Evolutionary conservation across 331 rosid species (phyloP).

Genomic region (Prunus yedoensis): DNA sequence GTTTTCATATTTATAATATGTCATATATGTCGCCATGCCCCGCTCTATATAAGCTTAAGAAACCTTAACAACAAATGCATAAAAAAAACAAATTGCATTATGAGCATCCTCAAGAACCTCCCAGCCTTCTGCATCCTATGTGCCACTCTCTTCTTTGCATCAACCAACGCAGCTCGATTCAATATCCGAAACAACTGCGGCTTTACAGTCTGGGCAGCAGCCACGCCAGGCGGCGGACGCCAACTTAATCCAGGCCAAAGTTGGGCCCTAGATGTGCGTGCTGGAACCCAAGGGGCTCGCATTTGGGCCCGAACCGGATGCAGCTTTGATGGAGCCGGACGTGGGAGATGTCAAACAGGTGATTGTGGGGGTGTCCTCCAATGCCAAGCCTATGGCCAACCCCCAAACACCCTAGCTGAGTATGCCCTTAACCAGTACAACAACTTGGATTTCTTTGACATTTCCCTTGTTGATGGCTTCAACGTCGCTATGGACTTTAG

Average conservation of each 20-base stretch:
- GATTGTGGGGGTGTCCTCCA: conserved; percentile 12
- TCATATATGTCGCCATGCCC: no score
- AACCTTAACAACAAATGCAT: no score
- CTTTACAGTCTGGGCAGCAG: conserved; percentile 6
- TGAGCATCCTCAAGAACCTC: no score
- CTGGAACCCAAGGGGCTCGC: not conserved
- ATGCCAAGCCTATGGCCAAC: not conserved
- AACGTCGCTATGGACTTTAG: no score
- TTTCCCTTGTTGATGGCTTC: no score
- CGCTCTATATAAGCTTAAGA: no score
- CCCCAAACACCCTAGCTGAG: conserved; percentile 21
- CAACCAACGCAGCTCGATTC: not conserved
- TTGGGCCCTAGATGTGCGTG: not conserved
- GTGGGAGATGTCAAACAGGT: conserved; percentile 1
- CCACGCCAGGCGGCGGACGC: conserved; percentile 3
- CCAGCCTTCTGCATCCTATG: not conserved
- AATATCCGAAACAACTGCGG: not conserved
- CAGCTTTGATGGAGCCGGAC: not conserved
- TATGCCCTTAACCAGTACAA: conserved; percentile 6
- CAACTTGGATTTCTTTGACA: conserved; percentile 21
- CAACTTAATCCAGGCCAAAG: not conserved
- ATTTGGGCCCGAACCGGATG: not conserved
- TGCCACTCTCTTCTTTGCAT: not conserved
- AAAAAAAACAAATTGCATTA: no score
- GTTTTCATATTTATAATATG: no score